phyloP scores from a whole-genome alignment of 2,329 filamentous ascomycete species.

The Catunica adiposa region DNA sequence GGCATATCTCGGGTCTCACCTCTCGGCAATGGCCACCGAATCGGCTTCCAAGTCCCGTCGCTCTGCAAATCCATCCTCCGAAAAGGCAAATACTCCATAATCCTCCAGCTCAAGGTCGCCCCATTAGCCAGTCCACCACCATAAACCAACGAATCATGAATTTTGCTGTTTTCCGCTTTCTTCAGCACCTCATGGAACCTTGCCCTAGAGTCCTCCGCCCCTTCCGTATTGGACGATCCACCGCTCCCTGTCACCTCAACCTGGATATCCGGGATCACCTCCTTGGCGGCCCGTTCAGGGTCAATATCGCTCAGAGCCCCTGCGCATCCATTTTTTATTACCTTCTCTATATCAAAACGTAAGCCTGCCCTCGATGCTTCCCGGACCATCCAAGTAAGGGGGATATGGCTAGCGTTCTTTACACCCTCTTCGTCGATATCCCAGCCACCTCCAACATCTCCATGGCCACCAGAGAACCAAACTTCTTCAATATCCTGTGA shows the following conservation, averaged over 20 bases:
- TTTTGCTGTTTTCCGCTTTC: constrained; percentile 34
- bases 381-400: constrained; percentile 51
- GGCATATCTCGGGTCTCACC: constrained; percentile 69
- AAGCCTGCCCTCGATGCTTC: constrained; percentile 47
- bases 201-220: too few species aligned
- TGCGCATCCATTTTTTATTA: constrained; percentile 48
- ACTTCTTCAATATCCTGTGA: constrained; percentile 61
- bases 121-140: constrained; percentile 37
- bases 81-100: constrained; percentile 73
- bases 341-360: constrained; percentile 50
- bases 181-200: constrained; percentile 42
- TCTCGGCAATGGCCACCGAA: constrained; percentile 61
- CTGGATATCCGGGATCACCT: constrained; percentile 21
- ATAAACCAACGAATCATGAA: constrained; percentile 58
- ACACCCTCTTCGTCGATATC: constrained; percentile 29
- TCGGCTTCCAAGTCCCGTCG: constrained; percentile 63
- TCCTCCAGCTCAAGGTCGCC: constrained; percentile 51
- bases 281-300: neutral
- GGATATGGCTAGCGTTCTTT: constrained; percentile 51
- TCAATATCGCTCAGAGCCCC: constrained; percentile 18
- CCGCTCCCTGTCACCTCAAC: constrained; percentile 20
- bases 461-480: constrained; percentile 67
- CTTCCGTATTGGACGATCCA: too few species aligned
- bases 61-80: constrained; percentile 59
- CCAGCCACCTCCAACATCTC: constrained; percentile 67